A percentile compares a stretch with the other conserved stretches of the same genome.
Conservation (phyloP, 192 early-diverging fungal genomes). For the Coemansia furcata region DNA sequence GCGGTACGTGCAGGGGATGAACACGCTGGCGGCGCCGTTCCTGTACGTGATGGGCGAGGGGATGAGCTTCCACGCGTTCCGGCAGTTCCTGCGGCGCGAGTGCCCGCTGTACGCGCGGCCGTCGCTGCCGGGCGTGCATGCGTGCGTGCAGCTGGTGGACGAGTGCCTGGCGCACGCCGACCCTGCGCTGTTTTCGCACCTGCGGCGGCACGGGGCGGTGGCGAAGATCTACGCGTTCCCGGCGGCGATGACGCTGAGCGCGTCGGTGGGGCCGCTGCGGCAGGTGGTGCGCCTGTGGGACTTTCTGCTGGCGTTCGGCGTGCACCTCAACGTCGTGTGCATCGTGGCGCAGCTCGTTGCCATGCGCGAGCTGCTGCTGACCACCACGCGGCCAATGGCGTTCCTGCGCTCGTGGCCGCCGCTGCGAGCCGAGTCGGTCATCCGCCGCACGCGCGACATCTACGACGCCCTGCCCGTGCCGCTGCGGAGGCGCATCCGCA, state of each 20-base stretch:
- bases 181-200: conserved; percentile 65
- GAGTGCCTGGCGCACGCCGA: conserved; percentile 75
- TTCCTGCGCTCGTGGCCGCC: conserved; percentile 48
- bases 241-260: conserved; percentile 85
- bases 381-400: conserved; percentile 37
- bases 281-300: conserved; percentile 91
- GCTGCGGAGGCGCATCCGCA: conserved; percentile 22
- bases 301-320: conserved; percentile 83
- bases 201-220: conserved; percentile 67
- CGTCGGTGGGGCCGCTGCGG: conserved; percentile 81
- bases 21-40: conserved; percentile 88
- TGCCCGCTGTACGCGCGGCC: conserved; percentile 95
- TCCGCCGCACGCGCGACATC: conserved; percentile 41
- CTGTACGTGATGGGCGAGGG: conserved; percentile 89
- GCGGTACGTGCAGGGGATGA: conserved; percentile 94
- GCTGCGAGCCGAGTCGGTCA: conserved; percentile 39
- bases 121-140: conserved; percentile 84
- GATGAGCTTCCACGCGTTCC: conserved; percentile 85
- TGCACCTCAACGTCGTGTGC: conserved; percentile 91
- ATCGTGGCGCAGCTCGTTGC: conserved; percentile 80
- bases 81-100: conserved; percentile 80
- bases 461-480: conserved; percentile 30
- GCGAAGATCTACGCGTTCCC: conserved; percentile 88
- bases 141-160: conserved; percentile 84
- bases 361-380: conserved; percentile 73